Conservation (phyloP, 805 yeast species). For the Maudiozyma bulderi region DNA sequence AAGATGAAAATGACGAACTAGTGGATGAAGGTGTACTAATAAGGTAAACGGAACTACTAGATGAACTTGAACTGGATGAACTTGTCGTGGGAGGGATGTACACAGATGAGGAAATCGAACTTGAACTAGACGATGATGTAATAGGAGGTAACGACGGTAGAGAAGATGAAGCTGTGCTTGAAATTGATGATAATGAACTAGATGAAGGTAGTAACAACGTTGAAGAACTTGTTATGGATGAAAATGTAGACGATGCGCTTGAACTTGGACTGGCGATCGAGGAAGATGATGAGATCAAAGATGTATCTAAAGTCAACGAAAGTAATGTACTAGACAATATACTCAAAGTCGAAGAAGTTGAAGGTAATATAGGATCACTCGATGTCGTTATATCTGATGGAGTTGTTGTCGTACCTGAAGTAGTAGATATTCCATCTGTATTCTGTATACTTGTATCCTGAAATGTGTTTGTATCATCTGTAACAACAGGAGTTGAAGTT, state of each 20-base stretch:
- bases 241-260: slow-evolving; percentile 3
- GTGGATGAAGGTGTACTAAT: background rate
- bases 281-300: slow-evolving; percentile 1
- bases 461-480: too few species aligned
- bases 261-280: slow-evolving; percentile 1
- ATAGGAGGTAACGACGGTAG: background rate
- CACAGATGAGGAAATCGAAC: too few species aligned
- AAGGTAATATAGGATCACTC: background rate
- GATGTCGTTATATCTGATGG: too few species aligned
- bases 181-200: background rate
- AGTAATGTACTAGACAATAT: background rate
- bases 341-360: slow-evolving; percentile 4
- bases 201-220: background rate
- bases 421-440: too few species aligned
- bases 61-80: background rate
- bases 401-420: too few species aligned
- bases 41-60: background rate
- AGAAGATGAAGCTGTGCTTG: background rate
- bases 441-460: too few species aligned
- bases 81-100: background rate
- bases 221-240: slow-evolving; percentile 4
- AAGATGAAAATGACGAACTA: background rate
- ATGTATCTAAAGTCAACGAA: background rate
- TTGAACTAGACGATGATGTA: too few species aligned
- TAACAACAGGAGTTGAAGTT: too few species aligned